phyloP scores from a whole-genome alignment of 2,329 filamentous ascomycete genomes.

The Cladosporium sp. region DNA sequence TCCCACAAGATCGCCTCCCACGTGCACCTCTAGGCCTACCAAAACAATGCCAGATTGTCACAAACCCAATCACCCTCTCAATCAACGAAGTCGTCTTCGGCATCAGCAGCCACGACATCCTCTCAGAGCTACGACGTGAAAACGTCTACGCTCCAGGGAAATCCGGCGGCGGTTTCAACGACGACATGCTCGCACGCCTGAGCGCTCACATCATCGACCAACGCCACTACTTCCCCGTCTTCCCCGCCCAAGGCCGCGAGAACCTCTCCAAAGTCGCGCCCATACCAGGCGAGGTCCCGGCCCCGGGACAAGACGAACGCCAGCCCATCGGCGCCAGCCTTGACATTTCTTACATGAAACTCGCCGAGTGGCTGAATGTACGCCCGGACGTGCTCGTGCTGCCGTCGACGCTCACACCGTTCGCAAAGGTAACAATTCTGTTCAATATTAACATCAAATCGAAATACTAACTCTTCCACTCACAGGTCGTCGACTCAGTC shows the following conservation, averaged over 20 bases:
- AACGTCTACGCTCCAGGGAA: constrained; percentile 78
- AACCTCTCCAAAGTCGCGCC: constrained; percentile 59
- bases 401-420: constrained; percentile 80
- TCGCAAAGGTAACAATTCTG: constrained; percentile 72
- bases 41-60: constrained; percentile 73
- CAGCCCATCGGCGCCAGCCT: constrained; percentile 72
- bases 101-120: constrained; percentile 77
- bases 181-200: constrained; percentile 67
- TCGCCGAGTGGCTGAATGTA: constrained; percentile 87
- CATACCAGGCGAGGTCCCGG: constrained; percentile 45
- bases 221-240: constrained; percentile 85
- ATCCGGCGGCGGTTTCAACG: constrained; percentile 63
- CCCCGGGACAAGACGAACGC: constrained; percentile 44
- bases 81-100: constrained; percentile 85
- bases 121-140: constrained; percentile 65
- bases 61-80: constrained; percentile 86
- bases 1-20: constrained; percentile 74
- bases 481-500: constrained; percentile 84
- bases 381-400: constrained; percentile 80
- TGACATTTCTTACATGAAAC: constrained; percentile 79
- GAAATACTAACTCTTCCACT: not conserved
- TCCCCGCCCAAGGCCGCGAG: constrained; percentile 72
- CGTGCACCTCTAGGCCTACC: constrained; percentile 74
- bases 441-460: too few species aligned
- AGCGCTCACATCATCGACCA: constrained; percentile 82